Evolutionary conservation across 352 stramenopile species (phyloP), one percentile per base, ranked within the genome.

Genomic region (Phytophthora cryptogea): DNA sequence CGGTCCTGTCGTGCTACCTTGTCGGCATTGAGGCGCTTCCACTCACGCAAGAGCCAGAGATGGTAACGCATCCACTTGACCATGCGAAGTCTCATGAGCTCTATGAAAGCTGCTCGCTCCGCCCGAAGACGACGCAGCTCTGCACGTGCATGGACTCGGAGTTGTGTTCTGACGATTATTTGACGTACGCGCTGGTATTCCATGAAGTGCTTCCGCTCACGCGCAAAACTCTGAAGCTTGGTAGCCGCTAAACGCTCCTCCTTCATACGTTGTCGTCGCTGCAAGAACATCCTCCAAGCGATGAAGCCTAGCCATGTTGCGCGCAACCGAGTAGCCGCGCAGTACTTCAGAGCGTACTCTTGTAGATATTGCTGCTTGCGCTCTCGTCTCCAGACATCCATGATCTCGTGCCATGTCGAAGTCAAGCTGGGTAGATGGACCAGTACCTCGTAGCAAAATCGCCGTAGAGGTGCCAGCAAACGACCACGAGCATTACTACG

Each of bases 31-130:
- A 75, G n/a, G 31, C 49, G 33, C 31, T 83, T 87, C 82, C 82
- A 89, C 51, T 52, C 66, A 5, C 63, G 62, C 33, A 89, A 37
- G 1, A 80, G 48, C 13, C 70, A 68, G 3, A 88, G 58, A 0
- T 76, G 63, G 11, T 55, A 41, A 0, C 59, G 66, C 77, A 86
- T 87, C 81, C 78, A 90, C 9, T 43, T 49, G 10, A 87, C 60
- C 5, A 90, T 59, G 8, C 68, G 64, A 23, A 68, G 4, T 10
- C 65, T 70, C 79, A 86, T 88, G 3, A 46, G 14, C n/a, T 88
- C 72, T 1, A 85, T 45, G 27, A 73, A 74, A 5, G 50, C 53
- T 4, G 28, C 54, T 1, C 49, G 59, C 23, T 86, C 62, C 10
- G 39, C 27, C 16, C 75, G 74, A 35, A 89, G 62, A 5, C 33